Evolutionary conservation across 2,329 filamentous ascomycete genomes (phyloP).

Genomic region (Stachybotrys chartarum): DNA sequence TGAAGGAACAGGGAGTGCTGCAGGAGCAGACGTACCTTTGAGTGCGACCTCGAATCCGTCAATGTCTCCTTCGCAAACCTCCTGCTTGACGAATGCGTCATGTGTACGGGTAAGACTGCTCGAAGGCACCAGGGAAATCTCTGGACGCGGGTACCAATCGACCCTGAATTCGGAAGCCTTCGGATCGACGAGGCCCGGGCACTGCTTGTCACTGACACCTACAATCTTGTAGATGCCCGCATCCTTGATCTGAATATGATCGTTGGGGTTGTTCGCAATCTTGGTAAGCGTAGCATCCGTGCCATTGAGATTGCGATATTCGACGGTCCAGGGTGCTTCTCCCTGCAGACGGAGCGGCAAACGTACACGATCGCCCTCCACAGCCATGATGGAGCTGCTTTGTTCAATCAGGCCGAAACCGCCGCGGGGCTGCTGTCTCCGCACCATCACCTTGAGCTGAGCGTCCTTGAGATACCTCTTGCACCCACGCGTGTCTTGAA

Average conservation of each 20-base stretch:
- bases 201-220: slow-evolving; percentile 70
- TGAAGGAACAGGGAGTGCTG: neutral
- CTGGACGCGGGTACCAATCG: slow-evolving; percentile 77
- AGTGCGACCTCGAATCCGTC: slow-evolving; percentile 79
- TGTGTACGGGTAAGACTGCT: slow-evolving; percentile 47
- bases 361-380: slow-evolving; percentile 67
- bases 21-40: slow-evolving; percentile 47
- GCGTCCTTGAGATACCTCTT: slow-evolving; percentile 73
- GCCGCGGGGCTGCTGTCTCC: slow-evolving; percentile 79
- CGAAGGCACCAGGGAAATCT: slow-evolving; percentile 59
- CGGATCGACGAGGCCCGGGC: slow-evolving; percentile 72
- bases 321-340: slow-evolving; percentile 74
- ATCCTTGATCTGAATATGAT: slow-evolving; percentile 55
- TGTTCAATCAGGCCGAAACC: slow-evolving; percentile 82
- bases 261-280: slow-evolving; percentile 54
- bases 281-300: slow-evolving; percentile 36
- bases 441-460: slow-evolving; percentile 76
- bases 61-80: slow-evolving; percentile 91
- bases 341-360: slow-evolving; percentile 82
- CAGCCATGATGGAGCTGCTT: slow-evolving; percentile 63
- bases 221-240: slow-evolving; percentile 75
- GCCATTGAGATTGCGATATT: slow-evolving; percentile 62
- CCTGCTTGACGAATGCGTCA: slow-evolving; percentile 60
- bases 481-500: slow-evolving; percentile 82
- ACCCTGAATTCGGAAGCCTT: slow-evolving; percentile 70